These are phyloP conservation scores for Rhizophora apiculata DNA, from an alignment of 345 rosid genomes.

Conservation along the genomic window DNA sequence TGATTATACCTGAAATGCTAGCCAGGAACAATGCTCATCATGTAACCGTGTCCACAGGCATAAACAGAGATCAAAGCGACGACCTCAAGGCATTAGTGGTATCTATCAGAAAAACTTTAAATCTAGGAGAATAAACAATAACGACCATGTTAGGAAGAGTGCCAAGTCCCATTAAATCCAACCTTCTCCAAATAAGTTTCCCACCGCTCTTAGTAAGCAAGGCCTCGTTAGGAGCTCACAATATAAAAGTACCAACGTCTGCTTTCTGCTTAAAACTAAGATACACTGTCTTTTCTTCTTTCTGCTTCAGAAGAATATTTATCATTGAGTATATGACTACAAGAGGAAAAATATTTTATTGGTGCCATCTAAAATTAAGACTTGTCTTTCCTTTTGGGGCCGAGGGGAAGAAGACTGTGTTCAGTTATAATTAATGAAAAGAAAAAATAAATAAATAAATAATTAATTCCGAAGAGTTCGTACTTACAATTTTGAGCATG, in stretches of 20 bases:
- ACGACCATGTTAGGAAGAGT: background rate
- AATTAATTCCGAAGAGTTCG: background rate
- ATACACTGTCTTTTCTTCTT: too few relatives aligned
- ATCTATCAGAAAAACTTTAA: background rate
- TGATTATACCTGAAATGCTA: too few relatives aligned
- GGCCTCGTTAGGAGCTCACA: background rate
- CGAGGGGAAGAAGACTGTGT: too few relatives aligned
- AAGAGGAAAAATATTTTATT: too few relatives aligned
- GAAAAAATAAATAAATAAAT: background rate
- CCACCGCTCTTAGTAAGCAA: background rate
- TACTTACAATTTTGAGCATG: conserved; percentile 31
- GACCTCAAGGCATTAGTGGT: background rate
- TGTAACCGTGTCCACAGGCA: too few relatives aligned
- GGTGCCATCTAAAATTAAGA: too few relatives aligned
- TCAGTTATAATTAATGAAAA: background rate
- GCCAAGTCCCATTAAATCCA: background rate
- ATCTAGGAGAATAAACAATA: background rate
- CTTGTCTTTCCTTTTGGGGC: too few relatives aligned
- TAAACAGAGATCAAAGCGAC: background rate
- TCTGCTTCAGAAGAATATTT: too few relatives aligned
- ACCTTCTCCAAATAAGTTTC: background rate
- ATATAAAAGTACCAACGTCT: background rate
- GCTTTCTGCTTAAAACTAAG: too few relatives aligned
- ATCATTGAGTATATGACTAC: too few relatives aligned
- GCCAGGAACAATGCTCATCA: too few relatives aligned